Evolutionary conservation across 176 grass and related monocot species (phyloP).

Genomic region (Calamus simplicifolius): DNA sequence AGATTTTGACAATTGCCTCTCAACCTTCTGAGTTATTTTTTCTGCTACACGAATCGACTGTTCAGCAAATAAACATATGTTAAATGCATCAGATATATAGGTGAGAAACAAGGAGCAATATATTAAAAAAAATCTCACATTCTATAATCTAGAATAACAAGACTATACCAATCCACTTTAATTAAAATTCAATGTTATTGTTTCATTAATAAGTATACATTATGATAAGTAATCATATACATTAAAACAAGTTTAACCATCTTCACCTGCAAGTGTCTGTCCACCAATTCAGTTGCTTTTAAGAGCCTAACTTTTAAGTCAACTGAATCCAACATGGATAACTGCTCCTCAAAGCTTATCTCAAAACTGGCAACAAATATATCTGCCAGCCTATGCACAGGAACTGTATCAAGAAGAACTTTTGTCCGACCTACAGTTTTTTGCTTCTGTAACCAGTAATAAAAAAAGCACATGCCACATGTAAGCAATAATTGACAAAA

Average conservation of each 20-base stretch:
- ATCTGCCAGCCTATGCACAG: conserved; percentile 91
- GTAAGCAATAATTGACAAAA: conserved; percentile 6
- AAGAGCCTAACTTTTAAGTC: conserved; percentile 90
- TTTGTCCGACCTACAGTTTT: conserved; percentile 94
- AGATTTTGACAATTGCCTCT: conserved; percentile 88
- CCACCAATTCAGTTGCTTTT: conserved; percentile 94
- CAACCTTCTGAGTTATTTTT: conserved; percentile 99
- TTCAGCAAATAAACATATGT: conserved; percentile 14
- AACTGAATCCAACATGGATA: conserved; percentile 95
- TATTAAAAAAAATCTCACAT: too few relatives aligned
- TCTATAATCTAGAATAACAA: too few relatives aligned
- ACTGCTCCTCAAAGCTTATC: conserved; percentile 98
- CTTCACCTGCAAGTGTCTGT: conserved; percentile 82
- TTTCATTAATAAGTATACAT: neutral
- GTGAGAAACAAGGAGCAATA: too few relatives aligned
- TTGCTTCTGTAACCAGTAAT: conserved; percentile 68
- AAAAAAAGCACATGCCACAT: conserved; percentile 5
- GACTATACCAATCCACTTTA: too few relatives aligned
- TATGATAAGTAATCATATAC: neutral
- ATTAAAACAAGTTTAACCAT: neutral
- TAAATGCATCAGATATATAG: neutral
- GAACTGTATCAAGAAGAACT: conserved; percentile 92
- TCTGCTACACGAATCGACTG: conserved; percentile 98
- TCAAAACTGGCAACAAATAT: conserved; percentile 99
- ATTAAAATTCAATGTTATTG: too few relatives aligned